phyloP scores from a whole-genome alignment of 2,329 filamentous ascomycete species.

The Pestalotiopsis sp. region DNA sequence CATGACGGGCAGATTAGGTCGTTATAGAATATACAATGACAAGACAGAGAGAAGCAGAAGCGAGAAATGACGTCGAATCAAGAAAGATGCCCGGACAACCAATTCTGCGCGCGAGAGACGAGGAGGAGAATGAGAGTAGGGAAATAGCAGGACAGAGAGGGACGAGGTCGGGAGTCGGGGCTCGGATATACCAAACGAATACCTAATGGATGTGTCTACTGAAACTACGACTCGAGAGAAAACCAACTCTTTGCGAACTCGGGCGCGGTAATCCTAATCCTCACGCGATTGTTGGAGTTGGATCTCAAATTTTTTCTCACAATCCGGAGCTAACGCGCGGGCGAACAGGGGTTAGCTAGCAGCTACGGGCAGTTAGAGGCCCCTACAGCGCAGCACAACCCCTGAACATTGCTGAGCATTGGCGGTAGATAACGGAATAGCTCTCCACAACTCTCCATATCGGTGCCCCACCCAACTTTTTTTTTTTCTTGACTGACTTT shows the following conservation, averaged over 20 bases:
- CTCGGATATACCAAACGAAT: not conserved
- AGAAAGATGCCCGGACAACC: not conserved
- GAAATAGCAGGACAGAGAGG: not conserved
- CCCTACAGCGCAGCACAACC: not conserved
- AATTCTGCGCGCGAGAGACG: not conserved
- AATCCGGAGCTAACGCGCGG: not conserved
- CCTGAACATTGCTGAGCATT: not conserved
- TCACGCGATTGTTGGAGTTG: slow-evolving; percentile 2
- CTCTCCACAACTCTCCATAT: not conserved
- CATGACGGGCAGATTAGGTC: slow-evolving; percentile 45
- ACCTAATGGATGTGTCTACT: not conserved
- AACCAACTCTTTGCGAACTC: slow-evolving; percentile 3
- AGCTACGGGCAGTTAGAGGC: not conserved
- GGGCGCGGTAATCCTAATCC: not conserved
- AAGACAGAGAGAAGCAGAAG: not conserved
- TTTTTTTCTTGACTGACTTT: slow-evolving; percentile 2
- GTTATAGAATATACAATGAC: not conserved
- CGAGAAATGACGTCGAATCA: slow-evolving; percentile 3
- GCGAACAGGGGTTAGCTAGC: not conserved
- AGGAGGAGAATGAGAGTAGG: not conserved
- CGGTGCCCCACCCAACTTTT: slow-evolving; percentile 8
- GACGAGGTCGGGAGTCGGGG: not conserved
- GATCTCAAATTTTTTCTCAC: not conserved
- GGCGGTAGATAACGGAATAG: not conserved
- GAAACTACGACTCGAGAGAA: not conserved